Percentiles rank a stretch among this genome's conserved stretches.
These are phyloP conservation scores for Aspergillus pseudoterreus DNA, from an alignment of 2,329 filamentous ascomycete genomes.

Conservation along the genomic window DNA sequence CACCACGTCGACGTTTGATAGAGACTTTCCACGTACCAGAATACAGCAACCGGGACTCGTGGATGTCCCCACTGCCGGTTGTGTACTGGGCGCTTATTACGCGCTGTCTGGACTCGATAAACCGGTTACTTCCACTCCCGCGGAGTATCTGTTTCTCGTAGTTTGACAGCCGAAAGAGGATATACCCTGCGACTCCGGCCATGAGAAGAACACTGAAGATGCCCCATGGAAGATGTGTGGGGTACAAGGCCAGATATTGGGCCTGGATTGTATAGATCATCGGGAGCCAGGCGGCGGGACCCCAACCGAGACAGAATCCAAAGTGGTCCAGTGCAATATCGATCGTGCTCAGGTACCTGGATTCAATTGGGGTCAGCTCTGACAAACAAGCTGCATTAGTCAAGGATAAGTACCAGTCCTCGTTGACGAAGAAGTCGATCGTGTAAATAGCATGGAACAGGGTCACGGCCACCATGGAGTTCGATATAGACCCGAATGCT, in stretches of 20 bases:
- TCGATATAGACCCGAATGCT: not conserved
- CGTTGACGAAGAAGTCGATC: constrained; percentile 49
- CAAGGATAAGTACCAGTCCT: constrained; percentile 39
- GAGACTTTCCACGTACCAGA: constrained; percentile 20
- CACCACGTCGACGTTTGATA: not conserved
- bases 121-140: not conserved
- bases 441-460: constrained; percentile 46
- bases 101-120: not conserved
- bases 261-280: constrained; percentile 47
- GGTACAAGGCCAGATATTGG: constrained; percentile 46
- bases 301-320: constrained; percentile 45
- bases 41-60: constrained; percentile 38
- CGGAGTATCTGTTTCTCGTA: constrained; percentile 2
- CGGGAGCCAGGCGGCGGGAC: constrained; percentile 45
- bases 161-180: constrained; percentile 3
- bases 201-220: not conserved
- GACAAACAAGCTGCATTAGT: not conserved
- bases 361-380: not conserved
- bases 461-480: constrained; percentile 34
- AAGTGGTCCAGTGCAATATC: constrained; percentile 45
- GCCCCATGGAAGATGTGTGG: constrained; percentile 18
- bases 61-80: constrained; percentile 34
- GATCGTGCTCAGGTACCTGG: constrained; percentile 34
- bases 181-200: not conserved
- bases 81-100: constrained; percentile 1